Percentiles rank a stretch among this genome's conserved stretches.
Evolutionary conservation across 2,329 filamentous ascomycete species (phyloP).

Genomic region (Talaromyces sp.): DNA sequence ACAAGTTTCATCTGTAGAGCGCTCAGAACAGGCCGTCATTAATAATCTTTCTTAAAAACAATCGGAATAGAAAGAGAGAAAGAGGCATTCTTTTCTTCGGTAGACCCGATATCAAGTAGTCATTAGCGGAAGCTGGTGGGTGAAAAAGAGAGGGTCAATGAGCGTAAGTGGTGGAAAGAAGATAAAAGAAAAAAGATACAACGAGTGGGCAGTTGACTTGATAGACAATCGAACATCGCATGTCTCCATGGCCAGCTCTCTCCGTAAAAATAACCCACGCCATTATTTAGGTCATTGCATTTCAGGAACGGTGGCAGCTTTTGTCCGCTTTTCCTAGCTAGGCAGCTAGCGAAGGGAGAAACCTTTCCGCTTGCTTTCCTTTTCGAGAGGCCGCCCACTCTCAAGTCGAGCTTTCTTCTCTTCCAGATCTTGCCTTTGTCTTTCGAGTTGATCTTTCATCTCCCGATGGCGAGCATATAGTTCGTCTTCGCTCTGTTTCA

Average conservation of each 20-base stretch:
- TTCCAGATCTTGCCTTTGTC: slow-evolving; percentile 89
- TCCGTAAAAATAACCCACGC: slow-evolving; percentile 17
- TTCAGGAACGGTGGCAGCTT: slow-evolving; percentile 16
- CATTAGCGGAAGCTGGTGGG: slow-evolving; percentile 33
- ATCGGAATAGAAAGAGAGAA: slow-evolving; percentile 14
- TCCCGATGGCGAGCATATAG: slow-evolving; percentile 95
- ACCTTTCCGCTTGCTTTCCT: slow-evolving; percentile 98
- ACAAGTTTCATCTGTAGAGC: slow-evolving; percentile 20
- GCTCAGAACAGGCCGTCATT: slow-evolving; percentile 24
- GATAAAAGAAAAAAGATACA: slow-evolving; percentile 21
- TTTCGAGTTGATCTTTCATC: slow-evolving; percentile 99
- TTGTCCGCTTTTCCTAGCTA: slow-evolving; percentile 8
- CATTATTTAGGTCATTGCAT: slow-evolving; percentile 19
- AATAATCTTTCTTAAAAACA: slow-evolving; percentile 22
- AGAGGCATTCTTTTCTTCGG: slow-evolving; percentile 23
- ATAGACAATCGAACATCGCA: slow-evolving; percentile 19
- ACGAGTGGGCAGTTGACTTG: slow-evolving; percentile 19
- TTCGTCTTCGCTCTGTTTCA: slow-evolving; percentile 99
- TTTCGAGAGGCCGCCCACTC: slow-evolving; percentile 90
- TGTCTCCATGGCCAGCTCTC: slow-evolving; percentile 16
- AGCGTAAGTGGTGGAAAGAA: slow-evolving; percentile 28
- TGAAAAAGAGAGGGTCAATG: slow-evolving; percentile 28
- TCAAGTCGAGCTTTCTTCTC: slow-evolving; percentile 98
- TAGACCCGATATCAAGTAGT: slow-evolving; percentile 30
- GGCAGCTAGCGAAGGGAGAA: slow-evolving; percentile 84